A percentile compares a stretch with the other conserved stretches of the same genome.
Conservation (phyloP, 257 asterid genomes). For the Verbena officinalis region DNA sequence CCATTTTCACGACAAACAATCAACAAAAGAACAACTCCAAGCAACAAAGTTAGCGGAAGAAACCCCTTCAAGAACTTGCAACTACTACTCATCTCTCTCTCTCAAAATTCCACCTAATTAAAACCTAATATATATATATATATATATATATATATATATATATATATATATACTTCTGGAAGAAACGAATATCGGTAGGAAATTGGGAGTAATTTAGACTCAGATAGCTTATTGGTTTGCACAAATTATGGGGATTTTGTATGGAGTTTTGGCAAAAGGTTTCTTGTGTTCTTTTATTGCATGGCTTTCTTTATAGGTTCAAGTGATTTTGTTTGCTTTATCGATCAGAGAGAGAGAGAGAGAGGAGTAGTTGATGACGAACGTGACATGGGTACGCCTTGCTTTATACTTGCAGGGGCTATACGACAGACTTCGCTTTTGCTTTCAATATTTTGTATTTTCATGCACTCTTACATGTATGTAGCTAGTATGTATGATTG, state of each 20-base stretch:
- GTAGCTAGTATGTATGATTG: too few relatives aligned
- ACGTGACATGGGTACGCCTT: conserved; percentile 48
- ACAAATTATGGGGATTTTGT: not conserved
- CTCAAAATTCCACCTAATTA: not conserved
- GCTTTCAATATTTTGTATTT: conserved; percentile 33
- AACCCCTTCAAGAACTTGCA: conserved; percentile 28
- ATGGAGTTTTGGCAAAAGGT: conserved; percentile 4
- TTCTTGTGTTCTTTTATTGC: conserved; percentile 26
- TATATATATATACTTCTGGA: not conserved
- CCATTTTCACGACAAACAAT: conserved; percentile 27
- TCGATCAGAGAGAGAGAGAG: conserved; percentile 43
- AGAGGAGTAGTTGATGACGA: conserved; percentile 17
- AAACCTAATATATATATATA: too few relatives aligned
- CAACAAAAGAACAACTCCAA: conserved; percentile 42
- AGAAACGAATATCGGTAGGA: not conserved
- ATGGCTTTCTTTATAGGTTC: conserved; percentile 59
- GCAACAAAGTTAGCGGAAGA: conserved; percentile 28
- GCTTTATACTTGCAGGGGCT: conserved; percentile 33
- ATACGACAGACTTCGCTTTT: conserved; percentile 23
- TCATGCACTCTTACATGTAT: conserved; percentile 38
- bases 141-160: too few relatives aligned
- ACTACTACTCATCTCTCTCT: conserved; percentile 30
- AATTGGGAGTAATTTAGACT: not conserved
- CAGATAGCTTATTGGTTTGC: not conserved
- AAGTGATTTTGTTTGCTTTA: conserved; percentile 54